Base-by-base conservation (phyloP, 2,329 filamentous ascomycete species). In the Exophiala spinifera region DNA sequence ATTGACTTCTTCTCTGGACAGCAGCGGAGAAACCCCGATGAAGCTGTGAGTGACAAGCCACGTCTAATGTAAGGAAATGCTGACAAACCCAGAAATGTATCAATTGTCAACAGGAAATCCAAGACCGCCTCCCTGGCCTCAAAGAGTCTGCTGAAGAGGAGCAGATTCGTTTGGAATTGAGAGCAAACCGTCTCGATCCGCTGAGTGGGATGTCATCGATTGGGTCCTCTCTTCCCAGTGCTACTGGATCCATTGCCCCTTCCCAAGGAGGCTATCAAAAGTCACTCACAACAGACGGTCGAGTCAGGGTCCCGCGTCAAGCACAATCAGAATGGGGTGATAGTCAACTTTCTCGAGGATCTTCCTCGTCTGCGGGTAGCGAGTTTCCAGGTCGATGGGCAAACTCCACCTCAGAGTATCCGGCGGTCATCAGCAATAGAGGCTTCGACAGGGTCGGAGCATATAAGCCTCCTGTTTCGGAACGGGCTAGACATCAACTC, bases 1-100 rank as follows among this genome's bases (percentile, higher is more conserved):
- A 53, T 80, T 1, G 73, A 77, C 4, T 68, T 69, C 0, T 84
- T 81, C 59, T 73, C 75, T 15, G 82, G 79, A 58, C 60, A 61
- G 5, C 75, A 80, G 66, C 71, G 79, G 13, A 67, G 63, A 23
- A 72, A 75, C 37, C 70, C 72, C 1, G 78, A 77, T 53, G 64
- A 61, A 36, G 74, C 73, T 21, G 78, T 79, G 73, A 56, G 76
- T 68, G 23, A 33, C 6, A 15, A 17, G 5, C 19, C 13, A 42
- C n/a, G 15, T 11, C n/a, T 6, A 14, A 8, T 8, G 4, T 8
- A 10, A 33, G 10, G 5, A 50, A 13, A 51, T 37, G 46, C 56
- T 49, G 40, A 57, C 23, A 43, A 31, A 11, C 28, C 25, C 58
- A 78, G 76, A 71, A 70, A 60, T 79, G 76, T 61, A 58, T 68